A percentile compares a stretch with the other conserved stretches of the same genome.
Conservation (phyloP, 768 basidiomycete genomes). For the Boletus tylopilopsis region DNA sequence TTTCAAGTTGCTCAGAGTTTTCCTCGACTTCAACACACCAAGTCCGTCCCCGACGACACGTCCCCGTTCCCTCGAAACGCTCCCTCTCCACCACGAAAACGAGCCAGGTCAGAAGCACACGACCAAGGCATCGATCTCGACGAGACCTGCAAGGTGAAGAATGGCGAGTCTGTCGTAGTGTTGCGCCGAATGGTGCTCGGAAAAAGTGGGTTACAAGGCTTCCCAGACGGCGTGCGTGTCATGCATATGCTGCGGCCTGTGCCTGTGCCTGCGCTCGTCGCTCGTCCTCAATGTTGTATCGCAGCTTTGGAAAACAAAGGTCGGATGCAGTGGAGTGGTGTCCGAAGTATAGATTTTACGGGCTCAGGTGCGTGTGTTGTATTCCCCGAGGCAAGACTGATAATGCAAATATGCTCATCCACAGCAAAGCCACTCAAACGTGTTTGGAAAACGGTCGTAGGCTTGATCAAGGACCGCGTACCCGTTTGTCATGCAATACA, state of each 20-base stretch:
- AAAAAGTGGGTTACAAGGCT: slow-evolving; percentile 35
- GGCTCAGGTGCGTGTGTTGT: slow-evolving; percentile 42
- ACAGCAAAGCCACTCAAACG: slow-evolving; percentile 75
- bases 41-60: slow-evolving; percentile 10
- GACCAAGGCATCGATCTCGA: slow-evolving; percentile 16
- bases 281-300: slow-evolving; percentile 85
- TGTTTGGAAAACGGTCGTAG: slow-evolving; percentile 75
- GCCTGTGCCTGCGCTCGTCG: too few relatives aligned
- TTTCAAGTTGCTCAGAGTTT: slow-evolving; percentile 3
- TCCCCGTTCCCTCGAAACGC: background rate
- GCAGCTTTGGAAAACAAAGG: slow-evolving; percentile 84
- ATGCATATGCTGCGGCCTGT: background rate
- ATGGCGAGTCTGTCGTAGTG: slow-evolving; percentile 44
- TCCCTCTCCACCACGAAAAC: background rate
- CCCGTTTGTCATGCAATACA: slow-evolving; percentile 88
- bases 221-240: slow-evolving; percentile 44
- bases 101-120: background rate
- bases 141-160: slow-evolving; percentile 33
- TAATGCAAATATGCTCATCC: background rate
- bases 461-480: slow-evolving; percentile 70
- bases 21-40: slow-evolving; percentile 13
- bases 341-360: slow-evolving; percentile 70
- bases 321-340: slow-evolving; percentile 67
- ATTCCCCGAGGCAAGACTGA: background rate
- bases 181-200: slow-evolving; percentile 56